Percentiles rank a stretch among this genome's conserved stretches.
These are phyloP conservation scores for Aspergillus novoparasiticus DNA, from an alignment of 2,329 filamentous ascomycete genomes.

Conservation along the genomic window DNA sequence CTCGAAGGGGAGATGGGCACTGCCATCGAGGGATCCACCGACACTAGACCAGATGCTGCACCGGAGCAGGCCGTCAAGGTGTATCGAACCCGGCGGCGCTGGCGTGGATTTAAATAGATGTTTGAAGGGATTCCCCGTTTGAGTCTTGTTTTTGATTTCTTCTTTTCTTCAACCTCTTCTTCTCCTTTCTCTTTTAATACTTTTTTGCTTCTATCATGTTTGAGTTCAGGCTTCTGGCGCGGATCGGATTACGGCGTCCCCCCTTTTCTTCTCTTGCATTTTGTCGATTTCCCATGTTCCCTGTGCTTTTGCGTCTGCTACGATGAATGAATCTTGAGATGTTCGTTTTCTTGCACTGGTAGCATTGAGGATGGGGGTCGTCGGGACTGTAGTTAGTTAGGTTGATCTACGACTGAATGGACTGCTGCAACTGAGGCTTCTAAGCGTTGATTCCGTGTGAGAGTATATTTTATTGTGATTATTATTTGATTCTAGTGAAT, in stretches of 20 bases:
- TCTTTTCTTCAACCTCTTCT: conserved; percentile 5
- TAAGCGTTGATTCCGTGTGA: neutral
- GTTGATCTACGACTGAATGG: neutral
- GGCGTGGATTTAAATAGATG: conserved; percentile 32
- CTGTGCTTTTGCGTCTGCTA: neutral
- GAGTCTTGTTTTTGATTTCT: conserved; percentile 10
- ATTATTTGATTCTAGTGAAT: no score
- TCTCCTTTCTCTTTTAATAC: conserved; percentile 19
- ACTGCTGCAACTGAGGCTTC: neutral
- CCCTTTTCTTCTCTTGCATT: conserved; percentile 4
- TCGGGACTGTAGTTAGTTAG: neutral
- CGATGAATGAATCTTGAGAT: conserved; percentile 2
- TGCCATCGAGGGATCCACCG: conserved; percentile 12
- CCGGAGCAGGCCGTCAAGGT: conserved; percentile 26
- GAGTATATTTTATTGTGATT: neutral
- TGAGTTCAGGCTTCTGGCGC: neutral
- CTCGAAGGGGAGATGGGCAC: conserved; percentile 22
- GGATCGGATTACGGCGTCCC: neutral
- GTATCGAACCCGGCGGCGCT: conserved; percentile 34
- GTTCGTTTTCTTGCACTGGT: neutral
- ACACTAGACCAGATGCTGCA: conserved; percentile 18
- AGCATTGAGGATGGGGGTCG: neutral
- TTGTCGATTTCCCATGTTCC: neutral
- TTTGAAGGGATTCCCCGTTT: neutral
- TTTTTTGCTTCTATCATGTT: conserved; percentile 10